Percentiles rank a stretch among this genome's conserved stretches.
Evolutionary conservation across 371 early-diverging fungal species (phyloP).

Genomic region (Actinomortierella ambigua): DNA sequence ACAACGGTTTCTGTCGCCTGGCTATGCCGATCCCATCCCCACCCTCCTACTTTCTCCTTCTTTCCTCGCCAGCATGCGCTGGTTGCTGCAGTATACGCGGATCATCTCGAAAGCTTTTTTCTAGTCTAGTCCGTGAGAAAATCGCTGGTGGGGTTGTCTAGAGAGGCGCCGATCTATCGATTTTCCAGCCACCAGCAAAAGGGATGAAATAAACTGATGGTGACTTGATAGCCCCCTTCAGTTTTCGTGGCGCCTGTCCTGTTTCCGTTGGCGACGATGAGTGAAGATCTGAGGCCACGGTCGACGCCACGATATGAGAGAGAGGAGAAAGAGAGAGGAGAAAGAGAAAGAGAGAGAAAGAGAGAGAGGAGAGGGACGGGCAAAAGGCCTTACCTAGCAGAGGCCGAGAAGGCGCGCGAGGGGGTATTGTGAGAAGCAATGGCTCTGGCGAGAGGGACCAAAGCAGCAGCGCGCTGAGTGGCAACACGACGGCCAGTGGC

Average conservation of each 20-base stretch:
- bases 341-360: constrained; percentile 5
- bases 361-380: not conserved
- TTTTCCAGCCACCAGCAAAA: not conserved
- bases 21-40: too few relatives aligned
- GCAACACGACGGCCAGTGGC: constrained; percentile 38
- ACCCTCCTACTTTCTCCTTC: too few relatives aligned
- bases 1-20: too few relatives aligned
- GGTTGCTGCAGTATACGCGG: too few relatives aligned
- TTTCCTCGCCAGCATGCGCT: too few relatives aligned
- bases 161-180: not conserved
- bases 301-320: too few relatives aligned
- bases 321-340: constrained; percentile 1
- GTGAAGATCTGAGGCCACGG: too few relatives aligned
- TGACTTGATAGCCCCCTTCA: too few relatives aligned
- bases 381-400: constrained; percentile 21
- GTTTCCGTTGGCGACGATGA: not conserved
- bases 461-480: constrained; percentile 30
- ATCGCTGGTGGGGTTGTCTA: not conserved
- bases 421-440: constrained; percentile 29
- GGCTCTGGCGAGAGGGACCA: constrained; percentile 32
- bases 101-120: too few relatives aligned
- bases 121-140: too few relatives aligned
- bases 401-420: constrained; percentile 32
- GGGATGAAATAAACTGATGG: not conserved
- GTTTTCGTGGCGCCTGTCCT: too few relatives aligned